phyloP scores from a whole-genome alignment of 352 stramenopile genomes.

The Globisporangium megalacanthum region DNA sequence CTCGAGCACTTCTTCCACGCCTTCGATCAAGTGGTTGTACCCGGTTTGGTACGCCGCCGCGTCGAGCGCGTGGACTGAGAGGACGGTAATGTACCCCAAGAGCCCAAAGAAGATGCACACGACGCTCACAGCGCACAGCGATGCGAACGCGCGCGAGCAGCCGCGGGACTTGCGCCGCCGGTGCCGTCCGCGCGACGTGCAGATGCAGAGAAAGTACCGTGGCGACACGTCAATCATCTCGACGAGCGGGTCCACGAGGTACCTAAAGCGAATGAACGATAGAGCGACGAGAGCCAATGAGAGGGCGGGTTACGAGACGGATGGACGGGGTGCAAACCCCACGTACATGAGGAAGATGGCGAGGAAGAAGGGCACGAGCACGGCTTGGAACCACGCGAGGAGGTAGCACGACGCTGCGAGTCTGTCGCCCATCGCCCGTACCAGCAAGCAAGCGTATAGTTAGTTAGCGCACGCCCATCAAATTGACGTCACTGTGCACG shows the following conservation, averaged over 20 bases:
- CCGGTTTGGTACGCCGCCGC: slow-evolving; percentile 77
- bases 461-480: not conserved
- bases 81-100: slow-evolving; percentile 83
- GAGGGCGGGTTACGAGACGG: too few relatives aligned
- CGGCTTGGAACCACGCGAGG: slow-evolving; percentile 79
- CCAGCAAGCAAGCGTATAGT: not conserved
- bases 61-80: slow-evolving; percentile 80
- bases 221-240: slow-evolving; percentile 87
- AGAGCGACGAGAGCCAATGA: not conserved
- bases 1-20: slow-evolving; percentile 55
- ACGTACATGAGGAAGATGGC: slow-evolving; percentile 85
- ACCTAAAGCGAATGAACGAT: slow-evolving; percentile 20
- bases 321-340: too few relatives aligned
- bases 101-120: slow-evolving; percentile 86
- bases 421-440: slow-evolving; percentile 15
- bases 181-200: slow-evolving; percentile 69
- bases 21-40: slow-evolving; percentile 68
- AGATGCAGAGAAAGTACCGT: slow-evolving; percentile 84
- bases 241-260: slow-evolving; percentile 82
- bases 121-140: slow-evolving; percentile 74
- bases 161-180: slow-evolving; percentile 68
- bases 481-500: not conserved
- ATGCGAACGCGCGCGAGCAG: slow-evolving; percentile 80
- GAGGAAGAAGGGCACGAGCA: slow-evolving; percentile 85
- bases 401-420: slow-evolving; percentile 75